A percentile compares a stretch with the other conserved stretches of the same genome.
Conservation (phyloP, 108 stramenopile genomes). For the Seminavis robusta region DNA sequence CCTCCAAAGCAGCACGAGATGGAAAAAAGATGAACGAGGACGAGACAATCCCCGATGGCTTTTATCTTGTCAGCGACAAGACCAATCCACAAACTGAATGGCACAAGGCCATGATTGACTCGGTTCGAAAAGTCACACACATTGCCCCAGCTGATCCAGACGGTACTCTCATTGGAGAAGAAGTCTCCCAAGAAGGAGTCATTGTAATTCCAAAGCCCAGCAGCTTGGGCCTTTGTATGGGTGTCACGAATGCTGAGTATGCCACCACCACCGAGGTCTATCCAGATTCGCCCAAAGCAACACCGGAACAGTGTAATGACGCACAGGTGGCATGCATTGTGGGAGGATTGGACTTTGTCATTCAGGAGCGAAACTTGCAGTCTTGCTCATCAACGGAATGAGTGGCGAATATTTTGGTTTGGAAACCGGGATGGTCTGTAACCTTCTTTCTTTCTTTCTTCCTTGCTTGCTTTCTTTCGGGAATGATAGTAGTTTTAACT, state of each 20-base stretch:
- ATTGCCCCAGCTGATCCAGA: constrained; percentile 52
- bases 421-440: no score
- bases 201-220: constrained; percentile 30
- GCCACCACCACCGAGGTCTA: constrained; percentile 68
- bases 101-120: constrained; percentile 36
- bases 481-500: no score
- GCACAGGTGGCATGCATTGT: constrained; percentile 59
- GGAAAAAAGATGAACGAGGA: constrained; percentile 21
- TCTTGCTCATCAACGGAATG: neutral
- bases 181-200: constrained; percentile 37
- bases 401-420: no score
- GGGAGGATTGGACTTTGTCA: constrained; percentile 47
- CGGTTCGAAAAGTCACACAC: constrained; percentile 56
- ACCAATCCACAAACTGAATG: constrained; percentile 26
- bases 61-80: constrained; percentile 50
- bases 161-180: constrained; percentile 40
- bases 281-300: constrained; percentile 47
- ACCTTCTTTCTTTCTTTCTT: no score
- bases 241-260: constrained; percentile 41
- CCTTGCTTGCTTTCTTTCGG: no score
- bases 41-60: constrained; percentile 70
- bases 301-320: constrained; percentile 49
- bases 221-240: constrained; percentile 44
- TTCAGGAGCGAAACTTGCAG: constrained; percentile 8
- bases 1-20: constrained; percentile 56